Percentiles rank a stretch among this genome's conserved stretches.
Conservation (phyloP, 2,329 filamentous ascomycete species). For the Cephalotrichum gorgonifer region DNA sequence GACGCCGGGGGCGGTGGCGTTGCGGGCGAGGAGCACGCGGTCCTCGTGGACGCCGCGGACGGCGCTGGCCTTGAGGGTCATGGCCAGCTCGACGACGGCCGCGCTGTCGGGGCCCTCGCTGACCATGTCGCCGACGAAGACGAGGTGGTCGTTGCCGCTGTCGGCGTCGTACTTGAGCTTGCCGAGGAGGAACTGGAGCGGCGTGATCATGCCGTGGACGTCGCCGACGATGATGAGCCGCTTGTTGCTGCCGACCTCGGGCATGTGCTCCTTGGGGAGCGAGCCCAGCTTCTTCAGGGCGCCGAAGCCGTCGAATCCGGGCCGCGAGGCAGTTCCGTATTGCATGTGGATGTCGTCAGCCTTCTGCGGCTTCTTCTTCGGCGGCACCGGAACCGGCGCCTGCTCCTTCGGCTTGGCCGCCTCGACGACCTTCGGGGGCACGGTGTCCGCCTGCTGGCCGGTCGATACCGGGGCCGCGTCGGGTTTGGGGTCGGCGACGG, state of each 20-base stretch:
- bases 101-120: slow-evolving; percentile 77
- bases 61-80: slow-evolving; percentile 62
- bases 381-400: not conserved
- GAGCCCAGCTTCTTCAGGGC: slow-evolving; percentile 17
- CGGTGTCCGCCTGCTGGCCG: too few relatives aligned
- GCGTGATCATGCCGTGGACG: slow-evolving; percentile 75
- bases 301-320: slow-evolving; percentile 19
- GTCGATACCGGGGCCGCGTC: not conserved
- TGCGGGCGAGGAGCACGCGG: slow-evolving; percentile 58
- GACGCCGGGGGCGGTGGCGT: slow-evolving; percentile 11
- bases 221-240: slow-evolving; percentile 79
- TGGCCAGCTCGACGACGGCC: slow-evolving; percentile 67
- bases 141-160: slow-evolving; percentile 51
- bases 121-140: slow-evolving; percentile 71
- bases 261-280: slow-evolving; percentile 19
- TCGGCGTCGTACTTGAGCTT: slow-evolving; percentile 49
- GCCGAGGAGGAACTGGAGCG: slow-evolving; percentile 55
- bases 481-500: not conserved
- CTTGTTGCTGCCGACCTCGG: slow-evolving; percentile 28
- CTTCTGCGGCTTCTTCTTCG: not conserved
- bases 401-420: too few relatives aligned
- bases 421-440: too few relatives aligned
- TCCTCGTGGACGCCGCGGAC: slow-evolving; percentile 95
- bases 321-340: slow-evolving; percentile 28
- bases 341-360: slow-evolving; percentile 25